Evolutionary conservation across 2,329 filamentous ascomycete genomes (phyloP).

Genomic region (Alternaria incomplexa): DNA sequence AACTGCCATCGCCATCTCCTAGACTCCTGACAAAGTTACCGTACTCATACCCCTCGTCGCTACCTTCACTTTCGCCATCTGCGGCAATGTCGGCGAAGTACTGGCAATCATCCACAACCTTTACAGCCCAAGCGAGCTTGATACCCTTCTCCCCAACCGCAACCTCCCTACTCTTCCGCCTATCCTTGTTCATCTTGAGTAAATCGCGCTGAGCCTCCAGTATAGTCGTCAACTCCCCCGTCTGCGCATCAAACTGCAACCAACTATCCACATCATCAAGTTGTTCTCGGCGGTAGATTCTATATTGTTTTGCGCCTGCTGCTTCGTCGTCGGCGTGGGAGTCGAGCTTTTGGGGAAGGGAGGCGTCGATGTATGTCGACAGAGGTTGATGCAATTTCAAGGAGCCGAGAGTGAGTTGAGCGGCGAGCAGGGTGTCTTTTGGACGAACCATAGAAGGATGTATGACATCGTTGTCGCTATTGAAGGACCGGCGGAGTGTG

Average conservation of each 20-base stretch:
- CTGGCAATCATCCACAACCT: slow-evolving; percentile 20
- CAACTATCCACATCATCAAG: slow-evolving; percentile 12
- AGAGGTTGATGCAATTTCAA: background rate
- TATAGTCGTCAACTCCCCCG: slow-evolving; percentile 2
- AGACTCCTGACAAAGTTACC: slow-evolving; percentile 2
- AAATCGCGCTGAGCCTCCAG: slow-evolving; percentile 23
- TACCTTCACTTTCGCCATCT: background rate
- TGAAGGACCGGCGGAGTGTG: background rate
- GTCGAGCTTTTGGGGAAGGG: background rate
- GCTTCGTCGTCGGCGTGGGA: slow-evolving; percentile 9
- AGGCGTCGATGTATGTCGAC: background rate
- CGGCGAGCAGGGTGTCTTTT: slow-evolving; percentile 5
- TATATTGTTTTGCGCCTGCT: background rate
- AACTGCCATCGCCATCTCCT: background rate
- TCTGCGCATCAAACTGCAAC: slow-evolving; percentile 8
- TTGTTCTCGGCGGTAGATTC: background rate
- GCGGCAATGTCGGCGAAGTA: background rate
- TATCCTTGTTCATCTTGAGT: slow-evolving; percentile 9
- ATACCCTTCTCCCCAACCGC: slow-evolving; percentile 1
- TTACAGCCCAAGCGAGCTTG: slow-evolving; percentile 19
- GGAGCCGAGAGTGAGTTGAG: background rate
- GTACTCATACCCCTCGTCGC: slow-evolving; percentile 12
- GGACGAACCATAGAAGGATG: slow-evolving; percentile 11
- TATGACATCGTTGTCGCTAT: slow-evolving; percentile 1
- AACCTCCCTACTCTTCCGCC: slow-evolving; percentile 8